Conservation (phyloP, 2,329 filamentous ascomycete genomes). For the Ophiobolus disseminans region DNA sequence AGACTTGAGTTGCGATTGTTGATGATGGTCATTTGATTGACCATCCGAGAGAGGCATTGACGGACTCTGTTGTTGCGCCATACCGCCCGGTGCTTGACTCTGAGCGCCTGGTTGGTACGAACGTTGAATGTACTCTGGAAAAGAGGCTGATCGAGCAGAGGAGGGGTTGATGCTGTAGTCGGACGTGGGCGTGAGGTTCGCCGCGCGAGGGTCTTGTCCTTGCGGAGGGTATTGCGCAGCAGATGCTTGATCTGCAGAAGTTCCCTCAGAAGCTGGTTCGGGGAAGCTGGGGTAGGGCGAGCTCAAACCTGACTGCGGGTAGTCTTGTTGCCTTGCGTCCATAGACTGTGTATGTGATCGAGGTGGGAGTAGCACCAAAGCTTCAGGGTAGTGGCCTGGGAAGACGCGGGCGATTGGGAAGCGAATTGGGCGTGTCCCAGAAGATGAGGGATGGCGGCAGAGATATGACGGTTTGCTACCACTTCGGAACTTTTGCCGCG, state of each 20-base stretch:
- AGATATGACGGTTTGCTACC: slow-evolving; percentile 56
- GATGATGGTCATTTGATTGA: slow-evolving; percentile 72
- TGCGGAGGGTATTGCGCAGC: slow-evolving; percentile 83
- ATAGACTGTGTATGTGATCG: slow-evolving; percentile 55
- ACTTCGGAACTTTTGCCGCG: slow-evolving; percentile 48
- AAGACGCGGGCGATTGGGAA: too few relatives aligned
- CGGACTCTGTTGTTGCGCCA: slow-evolving; percentile 99
- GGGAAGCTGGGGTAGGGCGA: slow-evolving; percentile 62
- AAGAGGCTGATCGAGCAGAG: slow-evolving; percentile 79
- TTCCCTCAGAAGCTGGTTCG: slow-evolving; percentile 79
- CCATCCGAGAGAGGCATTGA: slow-evolving; percentile 87
- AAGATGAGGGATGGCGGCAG: slow-evolving; percentile 54
- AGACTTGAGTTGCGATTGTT: slow-evolving; percentile 77
- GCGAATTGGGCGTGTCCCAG: slow-evolving; percentile 47
- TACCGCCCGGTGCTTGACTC: slow-evolving; percentile 80
- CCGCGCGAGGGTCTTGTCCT: slow-evolving; percentile 78
- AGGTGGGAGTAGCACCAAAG: slow-evolving; percentile 41
- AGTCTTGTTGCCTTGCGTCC: slow-evolving; percentile 62
- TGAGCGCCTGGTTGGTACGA: slow-evolving; percentile 78
- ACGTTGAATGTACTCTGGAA: slow-evolving; percentile 86
- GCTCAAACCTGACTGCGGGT: slow-evolving; percentile 63
- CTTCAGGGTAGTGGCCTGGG: too few relatives aligned
- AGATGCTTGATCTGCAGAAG: slow-evolving; percentile 88
- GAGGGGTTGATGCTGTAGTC: slow-evolving; percentile 84
- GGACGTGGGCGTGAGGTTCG: slow-evolving; percentile 82